These are phyloP conservation scores for Tanacetum coccineum DNA, from an alignment of 129 eudicot genomes.

Conservation along the genomic window DNA sequence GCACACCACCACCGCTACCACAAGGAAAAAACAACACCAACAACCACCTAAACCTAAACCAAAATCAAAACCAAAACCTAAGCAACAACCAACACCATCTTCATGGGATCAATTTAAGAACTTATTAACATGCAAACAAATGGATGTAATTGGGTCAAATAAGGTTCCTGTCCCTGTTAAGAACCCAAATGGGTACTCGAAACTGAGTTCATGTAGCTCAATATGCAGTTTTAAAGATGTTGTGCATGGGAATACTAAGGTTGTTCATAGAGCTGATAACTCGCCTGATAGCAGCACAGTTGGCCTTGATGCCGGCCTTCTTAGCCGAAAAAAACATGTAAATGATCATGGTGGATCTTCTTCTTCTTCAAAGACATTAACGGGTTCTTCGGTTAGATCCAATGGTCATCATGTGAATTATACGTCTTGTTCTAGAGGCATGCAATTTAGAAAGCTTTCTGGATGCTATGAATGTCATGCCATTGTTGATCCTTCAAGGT, in stretches of 20 bases:
- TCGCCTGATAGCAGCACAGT: slow-evolving; percentile 69
- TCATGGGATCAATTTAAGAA: slow-evolving; percentile 94
- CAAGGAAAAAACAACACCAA: slow-evolving; percentile 18
- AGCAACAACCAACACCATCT: slow-evolving; percentile 38
- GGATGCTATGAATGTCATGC: slow-evolving; percentile 91
- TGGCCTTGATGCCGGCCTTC: slow-evolving; percentile 53
- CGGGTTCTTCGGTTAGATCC: slow-evolving; percentile 48
- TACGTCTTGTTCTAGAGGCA: slow-evolving; percentile 44
- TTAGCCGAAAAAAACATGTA: slow-evolving; percentile 35
- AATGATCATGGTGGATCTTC: slow-evolving; percentile 22
- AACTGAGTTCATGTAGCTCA: slow-evolving; percentile 56
- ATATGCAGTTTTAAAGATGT: slow-evolving; percentile 72
- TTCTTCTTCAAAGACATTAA: slow-evolving; percentile 48
- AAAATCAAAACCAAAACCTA: slow-evolving; percentile 18
- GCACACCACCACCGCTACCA: slow-evolving; percentile 21
- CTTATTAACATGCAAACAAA: slow-evolving; percentile 70
- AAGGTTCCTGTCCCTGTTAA: slow-evolving; percentile 51
- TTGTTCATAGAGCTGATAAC: slow-evolving; percentile 76
- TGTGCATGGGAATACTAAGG: slow-evolving; percentile 75
- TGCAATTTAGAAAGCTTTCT: slow-evolving; percentile 74
- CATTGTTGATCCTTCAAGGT: slow-evolving; percentile 78
- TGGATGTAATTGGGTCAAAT: slow-evolving; percentile 41
- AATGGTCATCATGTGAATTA: slow-evolving; percentile 26
- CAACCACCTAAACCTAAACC: slow-evolving; percentile 26
- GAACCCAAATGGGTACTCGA: slow-evolving; percentile 26